Evolutionary conservation across 371 early-diverging fungal genomes (phyloP), one percentile per base, ranked within the genome.

Genomic region (Mortierella polycephala): DNA sequence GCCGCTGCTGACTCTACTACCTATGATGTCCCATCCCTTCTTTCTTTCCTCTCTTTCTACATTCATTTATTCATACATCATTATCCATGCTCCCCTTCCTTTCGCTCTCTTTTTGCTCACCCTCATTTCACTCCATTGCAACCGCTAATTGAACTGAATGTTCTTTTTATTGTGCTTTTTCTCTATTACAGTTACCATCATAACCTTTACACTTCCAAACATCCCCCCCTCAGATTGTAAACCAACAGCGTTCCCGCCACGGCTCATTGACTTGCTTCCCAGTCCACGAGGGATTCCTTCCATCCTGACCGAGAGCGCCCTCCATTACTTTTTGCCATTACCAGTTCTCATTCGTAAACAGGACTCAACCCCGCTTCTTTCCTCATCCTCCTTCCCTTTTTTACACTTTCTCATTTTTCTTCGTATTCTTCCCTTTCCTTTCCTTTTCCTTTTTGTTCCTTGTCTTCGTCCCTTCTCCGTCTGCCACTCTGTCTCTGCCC

Each of bases 401-500:
- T 46, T 42, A 20, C 13, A 7, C 40, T 1, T 51, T 12, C 57
- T 16, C 44, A 55, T 23, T 55, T 20, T 57, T 57, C 37, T 21
- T 58, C 21, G 18, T 37, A 53, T 5, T 39, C 20, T 53, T 37
- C n/a, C 47, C 13, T n/a, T 45, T 21, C 49, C 60, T n/a, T 30
- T 55, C 57, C 47, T 45, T 7, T 40, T 49, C 58, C 16, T 49
- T 52, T 37, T 49, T 44, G n/a, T 49, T 55, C 37, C 46, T 42
- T 20, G 23, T 45, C 60, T 55, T 49, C 57, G 52, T 44, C 57
- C 37, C 45, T 55, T 46, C 53, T 47, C 21, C 60, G 37, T 53
- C 42, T 59, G 37, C 1, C 42, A 21, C 46, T 20, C 41, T 42
- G 23, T 45, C 41, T 56, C 53, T 56, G 57, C 51, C 55, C 30